phyloP scores from a whole-genome alignment of 495 filamentous ascomycete species.

The Emericellopsis terricola region DNA sequence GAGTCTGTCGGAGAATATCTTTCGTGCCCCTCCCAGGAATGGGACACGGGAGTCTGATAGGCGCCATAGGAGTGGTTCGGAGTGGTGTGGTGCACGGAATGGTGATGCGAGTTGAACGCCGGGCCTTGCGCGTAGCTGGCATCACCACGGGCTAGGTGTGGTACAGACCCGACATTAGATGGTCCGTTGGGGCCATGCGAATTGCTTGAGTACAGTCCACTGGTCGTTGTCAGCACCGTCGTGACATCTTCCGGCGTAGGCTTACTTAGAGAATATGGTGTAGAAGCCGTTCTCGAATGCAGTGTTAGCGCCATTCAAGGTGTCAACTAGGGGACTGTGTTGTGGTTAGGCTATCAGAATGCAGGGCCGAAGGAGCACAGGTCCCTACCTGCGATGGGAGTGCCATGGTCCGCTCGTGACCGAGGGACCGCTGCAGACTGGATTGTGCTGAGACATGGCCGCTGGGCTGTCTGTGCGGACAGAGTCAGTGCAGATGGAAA shows the following conservation, averaged over 20 bases:
- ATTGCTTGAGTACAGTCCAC: too few species aligned
- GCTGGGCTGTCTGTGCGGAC: conserved; percentile 2
- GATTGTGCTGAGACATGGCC: conserved; percentile 23
- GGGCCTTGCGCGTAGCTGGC: background rate
- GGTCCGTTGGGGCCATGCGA: too few species aligned
- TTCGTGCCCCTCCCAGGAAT: conserved; percentile 20
- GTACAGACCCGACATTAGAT: too few species aligned
- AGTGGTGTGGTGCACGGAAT: background rate
- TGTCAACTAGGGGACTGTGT: conserved; percentile 1
- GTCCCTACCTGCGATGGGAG: conserved; percentile 28
- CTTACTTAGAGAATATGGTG: background rate
- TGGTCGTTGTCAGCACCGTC: too few species aligned
- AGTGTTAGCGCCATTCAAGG: background rate
- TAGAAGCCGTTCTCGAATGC: background rate
- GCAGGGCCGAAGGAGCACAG: too few species aligned
- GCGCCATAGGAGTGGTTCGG: conserved; percentile 11
- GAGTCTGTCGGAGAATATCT: conserved; percentile 29
- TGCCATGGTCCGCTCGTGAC: conserved; percentile 26
- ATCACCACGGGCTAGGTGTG: background rate
- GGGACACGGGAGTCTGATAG: conserved; percentile 15
- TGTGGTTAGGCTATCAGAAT: too few species aligned
- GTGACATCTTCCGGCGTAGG: too few species aligned
- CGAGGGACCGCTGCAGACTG: conserved; percentile 20
- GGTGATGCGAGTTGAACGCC: background rate
- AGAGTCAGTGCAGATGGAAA: too few species aligned